phyloP scores from a whole-genome alignment of 73 alveolate genomes.

The Paramecium biaurelia region DNA sequence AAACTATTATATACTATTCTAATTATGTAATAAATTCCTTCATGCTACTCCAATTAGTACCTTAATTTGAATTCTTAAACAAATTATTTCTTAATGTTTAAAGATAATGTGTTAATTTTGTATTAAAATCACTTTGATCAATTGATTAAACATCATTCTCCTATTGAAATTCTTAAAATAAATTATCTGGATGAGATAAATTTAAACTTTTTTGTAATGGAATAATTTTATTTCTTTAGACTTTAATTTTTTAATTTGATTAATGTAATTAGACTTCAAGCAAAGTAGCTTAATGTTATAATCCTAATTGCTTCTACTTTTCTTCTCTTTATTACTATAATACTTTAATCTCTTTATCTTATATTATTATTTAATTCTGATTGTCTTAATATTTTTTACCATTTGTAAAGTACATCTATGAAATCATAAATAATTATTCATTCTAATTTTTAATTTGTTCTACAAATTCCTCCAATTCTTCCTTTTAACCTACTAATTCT shows the following conservation, averaged over 20 bases:
- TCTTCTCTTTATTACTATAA: slow-evolving; percentile 72
- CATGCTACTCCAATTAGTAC: slow-evolving; percentile 6
- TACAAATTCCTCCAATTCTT: slow-evolving; percentile 59
- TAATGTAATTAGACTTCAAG: slow-evolving; percentile 33
- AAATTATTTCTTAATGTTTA: slow-evolving; percentile 1
- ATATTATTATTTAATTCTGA: slow-evolving; percentile 56
- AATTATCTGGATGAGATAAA: slow-evolving; percentile 41
- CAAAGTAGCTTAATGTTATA: slow-evolving; percentile 1
- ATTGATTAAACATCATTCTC: background rate
- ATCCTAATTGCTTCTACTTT: background rate
- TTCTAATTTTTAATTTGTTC: background rate
- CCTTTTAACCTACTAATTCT: slow-evolving; percentile 61
- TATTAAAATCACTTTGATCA: background rate
- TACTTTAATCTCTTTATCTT: slow-evolving; percentile 69
- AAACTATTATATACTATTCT: background rate
- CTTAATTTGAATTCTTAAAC: background rate
- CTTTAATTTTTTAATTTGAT: slow-evolving; percentile 8
- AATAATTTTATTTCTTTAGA: background rate
- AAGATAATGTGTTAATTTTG: background rate
- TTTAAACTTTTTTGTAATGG: slow-evolving; percentile 26
- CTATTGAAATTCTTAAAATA: background rate
- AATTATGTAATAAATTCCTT: background rate
- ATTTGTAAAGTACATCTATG: slow-evolving; percentile 33
- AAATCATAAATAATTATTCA: slow-evolving; percentile 3
- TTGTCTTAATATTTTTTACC: background rate